These are phyloP conservation scores for Smittium culicis DNA, from an alignment of 371 early-diverging fungal genomes.

Conservation along the genomic window DNA sequence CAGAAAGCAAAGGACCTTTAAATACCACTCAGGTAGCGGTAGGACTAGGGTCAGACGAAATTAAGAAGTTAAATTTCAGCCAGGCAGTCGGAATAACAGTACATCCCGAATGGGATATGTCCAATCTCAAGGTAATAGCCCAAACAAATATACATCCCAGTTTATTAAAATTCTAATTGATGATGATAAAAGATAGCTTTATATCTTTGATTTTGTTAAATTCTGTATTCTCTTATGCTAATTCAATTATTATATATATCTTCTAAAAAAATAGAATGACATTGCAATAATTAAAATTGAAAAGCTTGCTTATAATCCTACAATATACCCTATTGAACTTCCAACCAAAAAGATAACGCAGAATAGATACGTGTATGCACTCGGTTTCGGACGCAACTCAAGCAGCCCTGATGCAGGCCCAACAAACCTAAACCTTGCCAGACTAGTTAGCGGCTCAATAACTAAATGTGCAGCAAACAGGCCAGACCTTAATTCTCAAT, in stretches of 20 bases:
- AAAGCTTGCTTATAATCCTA: neutral
- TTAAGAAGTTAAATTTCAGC: no score
- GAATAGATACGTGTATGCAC: neutral
- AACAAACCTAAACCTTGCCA: neutral
- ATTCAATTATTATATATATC: no score
- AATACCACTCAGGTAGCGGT: neutral
- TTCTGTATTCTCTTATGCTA: no score
- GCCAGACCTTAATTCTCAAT: neutral
- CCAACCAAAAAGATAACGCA: neutral
- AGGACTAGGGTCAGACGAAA: neutral
- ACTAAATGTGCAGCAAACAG: neutral
- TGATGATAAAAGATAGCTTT: no score
- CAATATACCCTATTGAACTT: neutral
- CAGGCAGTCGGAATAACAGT: neutral
- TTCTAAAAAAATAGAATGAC: no score
- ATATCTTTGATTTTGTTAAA: no score
- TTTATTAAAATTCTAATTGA: no score
- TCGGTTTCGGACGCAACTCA: neutral
- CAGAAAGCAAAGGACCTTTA: neutral
- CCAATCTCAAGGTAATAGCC: no score
- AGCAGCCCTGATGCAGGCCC: neutral
- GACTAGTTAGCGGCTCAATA: neutral
- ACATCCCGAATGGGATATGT: constrained; percentile 1
- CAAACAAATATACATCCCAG: no score
- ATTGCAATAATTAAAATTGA: constrained; percentile 4